Evolutionary conservation across 768 basidiomycete genomes (phyloP), one percentile per base, ranked within the genome.

Genomic region (Russula sp.): DNA sequence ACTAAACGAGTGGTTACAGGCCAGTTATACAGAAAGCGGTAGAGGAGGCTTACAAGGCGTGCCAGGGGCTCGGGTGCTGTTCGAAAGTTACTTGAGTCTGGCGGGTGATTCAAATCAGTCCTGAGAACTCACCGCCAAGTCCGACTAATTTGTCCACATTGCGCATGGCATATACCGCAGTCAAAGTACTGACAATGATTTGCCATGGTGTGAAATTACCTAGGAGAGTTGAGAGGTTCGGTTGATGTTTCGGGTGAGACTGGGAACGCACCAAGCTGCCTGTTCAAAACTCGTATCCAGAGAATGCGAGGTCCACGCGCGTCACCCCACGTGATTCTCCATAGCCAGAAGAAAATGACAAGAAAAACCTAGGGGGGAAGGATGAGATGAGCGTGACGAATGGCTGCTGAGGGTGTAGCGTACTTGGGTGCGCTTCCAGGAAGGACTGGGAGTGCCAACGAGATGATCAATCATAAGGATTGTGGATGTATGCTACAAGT

Each of bases 131-230:
- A 94, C 94, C 82, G 66, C 81, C 85, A 16, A 96, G 77, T 4
- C 93, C 93, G 7, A 95, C 72, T 16, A 97, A 79, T 74, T 86
- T 88, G 73, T 95, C 93, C 13, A 94, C 74, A 73, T 98, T 90
- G 13, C 89, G 79, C 51, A 88, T 70, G 18, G 90, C 86, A 71
- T 98, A 99, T 5, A 96, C 77, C 34, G 83, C 73, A 1, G 94
- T 97, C 60, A 97, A 75, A 0, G 93, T 92, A 67, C 83, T 88
- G 58, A 93, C 80, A 53, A 98, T 82, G 68, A 98, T 80, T 70
- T 99, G 95, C 88, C 93, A 99, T n/a, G 97, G 97, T 0, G 94
- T 88, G 76, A 93, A 96, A 84, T 70, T 80, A 87, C 93, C 70
- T 59, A 46, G 63, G 66, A 25, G 7, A 39, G 34, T 7, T 45